Conservation (phyloP, 2,329 filamentous ascomycete species). For the Colletotrichum australisinense region DNA sequence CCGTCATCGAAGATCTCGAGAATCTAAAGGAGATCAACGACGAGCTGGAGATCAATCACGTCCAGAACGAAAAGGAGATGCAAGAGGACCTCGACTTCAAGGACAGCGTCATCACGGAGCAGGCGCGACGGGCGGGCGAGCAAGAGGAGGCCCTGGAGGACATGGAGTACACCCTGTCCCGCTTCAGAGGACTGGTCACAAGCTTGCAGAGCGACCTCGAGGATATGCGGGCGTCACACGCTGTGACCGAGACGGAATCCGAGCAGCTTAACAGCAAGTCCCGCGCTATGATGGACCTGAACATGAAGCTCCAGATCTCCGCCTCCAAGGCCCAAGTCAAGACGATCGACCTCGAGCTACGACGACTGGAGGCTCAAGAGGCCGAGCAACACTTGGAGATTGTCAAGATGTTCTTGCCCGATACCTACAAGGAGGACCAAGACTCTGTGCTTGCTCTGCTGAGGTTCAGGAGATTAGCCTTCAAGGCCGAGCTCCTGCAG, state of each 20-base stretch:
- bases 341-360: constrained; percentile 90
- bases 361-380: constrained; percentile 88
- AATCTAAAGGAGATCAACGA: constrained; percentile 92
- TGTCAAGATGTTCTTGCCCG: constrained; percentile 88
- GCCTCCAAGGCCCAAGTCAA: constrained; percentile 93
- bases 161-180: constrained; percentile 87
- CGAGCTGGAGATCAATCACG: constrained; percentile 92
- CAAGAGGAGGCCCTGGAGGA: constrained; percentile 87
- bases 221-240: constrained; percentile 91
- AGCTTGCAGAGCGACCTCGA: constrained; percentile 88
- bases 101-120: constrained; percentile 86
- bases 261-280: constrained; percentile 90
- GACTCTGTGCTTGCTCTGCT: constrained; percentile 91
- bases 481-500: constrained; percentile 86
- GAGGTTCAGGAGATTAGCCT: constrained; percentile 86
- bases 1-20: constrained; percentile 87
- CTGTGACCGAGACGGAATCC: constrained; percentile 91
- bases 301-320: constrained; percentile 91
- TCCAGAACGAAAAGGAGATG: constrained; percentile 93
- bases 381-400: constrained; percentile 89
- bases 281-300: constrained; percentile 95
- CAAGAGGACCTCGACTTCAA: constrained; percentile 93
- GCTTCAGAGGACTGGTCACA: constrained; percentile 90
- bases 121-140: constrained; percentile 76
- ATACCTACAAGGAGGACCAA: constrained; percentile 81